Evolutionary conservation across 1,284 basidiomycete species (phyloP), one percentile per base, ranked within the genome.

Genomic region (Irpex lacteus): DNA sequence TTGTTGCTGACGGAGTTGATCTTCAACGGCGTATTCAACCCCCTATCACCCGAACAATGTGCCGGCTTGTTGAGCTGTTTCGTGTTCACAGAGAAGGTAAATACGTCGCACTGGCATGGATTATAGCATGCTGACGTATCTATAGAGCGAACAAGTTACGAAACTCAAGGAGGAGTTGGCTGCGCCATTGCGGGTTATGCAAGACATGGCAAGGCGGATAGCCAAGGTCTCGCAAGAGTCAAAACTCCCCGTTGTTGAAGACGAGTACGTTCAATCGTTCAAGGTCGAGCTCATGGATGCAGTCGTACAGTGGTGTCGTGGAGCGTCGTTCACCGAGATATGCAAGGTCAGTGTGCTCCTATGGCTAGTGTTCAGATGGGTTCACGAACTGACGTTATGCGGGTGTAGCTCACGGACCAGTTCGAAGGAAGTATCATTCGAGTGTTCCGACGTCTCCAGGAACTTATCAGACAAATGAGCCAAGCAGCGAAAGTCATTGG

Each of bases 261-360:
- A 98, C 64, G 95, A 98, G 68, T 99, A 99, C 74, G 95, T 99
- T 1, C 84, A 89, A 64, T 92, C 90, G 15, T 99, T 99, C 89
- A 98, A 98, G 77, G 95, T 98, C 34, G 97, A 98, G 74, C 86
- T 99, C 64, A 98, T 98, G 95, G 97, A 98, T 70, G 92, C 92
- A 4, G 97, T 99, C 19, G 84, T 96, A 64, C 92, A 96, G 70
- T 99, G 98, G 98, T 99, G 97, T 79, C 89, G 94, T 38, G 98
- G 98, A 1, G 93, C 95, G n/a, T 94, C 94, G 38, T 99, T 99
- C 77, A 82, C 92, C 0, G 96, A 99, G 49, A 96, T 98, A 65
- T 96, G 94, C 85, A 98, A 98, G 86, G 94, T 94, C 61, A 58
- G 85, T 66, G 3, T 21, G 40, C 3, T 47, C n/a, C n/a, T 47